Evolutionary conservation across 2,329 filamentous ascomycete species (phyloP).

Genomic region (Thyridium curvatum): DNA sequence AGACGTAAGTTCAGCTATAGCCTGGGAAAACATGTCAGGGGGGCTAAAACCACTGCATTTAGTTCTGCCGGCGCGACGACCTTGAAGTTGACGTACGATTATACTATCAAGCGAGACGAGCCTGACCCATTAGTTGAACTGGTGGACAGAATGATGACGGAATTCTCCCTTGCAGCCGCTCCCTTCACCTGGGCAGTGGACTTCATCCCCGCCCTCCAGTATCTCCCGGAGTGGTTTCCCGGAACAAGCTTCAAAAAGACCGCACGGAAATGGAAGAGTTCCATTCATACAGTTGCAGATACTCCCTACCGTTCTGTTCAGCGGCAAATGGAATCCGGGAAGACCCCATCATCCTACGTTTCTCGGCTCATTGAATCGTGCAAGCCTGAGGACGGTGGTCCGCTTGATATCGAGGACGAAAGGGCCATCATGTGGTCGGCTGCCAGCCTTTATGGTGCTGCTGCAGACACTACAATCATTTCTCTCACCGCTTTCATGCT

Average conservation of each 20-base stretch:
- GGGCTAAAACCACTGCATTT: conserved; percentile 24
- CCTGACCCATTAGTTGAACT: conserved; percentile 16
- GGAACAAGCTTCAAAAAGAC: conserved; percentile 16
- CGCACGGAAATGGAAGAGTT: conserved; percentile 7
- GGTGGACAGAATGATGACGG: conserved; percentile 9
- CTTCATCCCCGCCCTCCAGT: conserved; percentile 14
- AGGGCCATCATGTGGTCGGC: not conserved
- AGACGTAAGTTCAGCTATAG: no score
- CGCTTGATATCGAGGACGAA: not conserved
- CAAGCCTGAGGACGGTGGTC: not conserved
- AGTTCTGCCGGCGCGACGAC: conserved; percentile 21
- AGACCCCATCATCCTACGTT: not conserved
- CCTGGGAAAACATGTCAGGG: no score
- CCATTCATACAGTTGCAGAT: conserved; percentile 7
- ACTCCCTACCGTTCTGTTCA: conserved; percentile 14
- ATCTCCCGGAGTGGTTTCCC: conserved; percentile 19
- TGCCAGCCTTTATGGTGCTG: no score
- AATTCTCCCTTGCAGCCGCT: conserved; percentile 9
- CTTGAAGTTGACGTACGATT: conserved; percentile 19
- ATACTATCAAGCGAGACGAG: conserved; percentile 13
- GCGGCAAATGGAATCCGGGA: conserved; percentile 8
- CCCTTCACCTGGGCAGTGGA: conserved; percentile 19
- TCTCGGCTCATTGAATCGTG: not conserved
- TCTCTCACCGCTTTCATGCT: no score
- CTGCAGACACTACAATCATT: no score